phyloP scores from a whole-genome alignment of 2,329 filamentous ascomycete species.

The Microdochium bolleyi region DNA sequence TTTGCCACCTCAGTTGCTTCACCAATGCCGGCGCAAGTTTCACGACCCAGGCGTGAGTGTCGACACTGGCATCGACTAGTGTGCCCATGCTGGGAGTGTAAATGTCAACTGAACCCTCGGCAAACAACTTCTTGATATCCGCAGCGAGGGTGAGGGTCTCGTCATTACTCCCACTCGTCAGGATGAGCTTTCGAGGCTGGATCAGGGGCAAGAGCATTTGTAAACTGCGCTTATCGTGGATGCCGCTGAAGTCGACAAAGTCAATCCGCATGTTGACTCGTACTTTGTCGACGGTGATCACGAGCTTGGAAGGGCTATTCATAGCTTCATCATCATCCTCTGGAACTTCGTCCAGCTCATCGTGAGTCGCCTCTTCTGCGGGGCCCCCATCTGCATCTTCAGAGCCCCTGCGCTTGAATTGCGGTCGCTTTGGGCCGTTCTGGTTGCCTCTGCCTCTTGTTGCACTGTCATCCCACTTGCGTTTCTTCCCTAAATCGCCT shows the following conservation, averaged over 20 bases:
- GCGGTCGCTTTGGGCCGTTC: slow-evolving; percentile 49
- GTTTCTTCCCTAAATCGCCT: slow-evolving; percentile 76
- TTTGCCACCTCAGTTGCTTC: slow-evolving; percentile 88
- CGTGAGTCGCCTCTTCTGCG: slow-evolving; percentile 32
- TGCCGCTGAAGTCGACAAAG: slow-evolving; percentile 83
- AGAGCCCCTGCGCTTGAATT: slow-evolving; percentile 29
- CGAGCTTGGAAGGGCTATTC: slow-evolving; percentile 66
- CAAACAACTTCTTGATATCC: slow-evolving; percentile 66
- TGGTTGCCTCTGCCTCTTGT: slow-evolving; percentile 30
- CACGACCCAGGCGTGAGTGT: slow-evolving; percentile 95
- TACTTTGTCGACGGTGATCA: slow-evolving; percentile 56
- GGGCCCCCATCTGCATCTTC: slow-evolving; percentile 36
- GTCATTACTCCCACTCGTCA: slow-evolving; percentile 71
- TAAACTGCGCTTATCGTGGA: slow-evolving; percentile 89
- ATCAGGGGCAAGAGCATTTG: slow-evolving; percentile 94
- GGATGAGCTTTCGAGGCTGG: slow-evolving; percentile 85
- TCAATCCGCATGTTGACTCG: slow-evolving; percentile 68
- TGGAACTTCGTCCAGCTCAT: slow-evolving; percentile 51
- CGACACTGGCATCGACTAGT: slow-evolving; percentile 81
- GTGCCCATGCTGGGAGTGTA: slow-evolving; percentile 73
- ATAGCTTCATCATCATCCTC: slow-evolving; percentile 42
- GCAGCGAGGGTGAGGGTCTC: slow-evolving; percentile 74
- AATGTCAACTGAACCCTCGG: slow-evolving; percentile 57
- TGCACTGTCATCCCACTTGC: slow-evolving; percentile 78
- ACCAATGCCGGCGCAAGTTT: slow-evolving; percentile 81